Evolutionary conservation across 2,329 filamentous ascomycete genomes (phyloP).

Genomic region (Pyricularia grisea): DNA sequence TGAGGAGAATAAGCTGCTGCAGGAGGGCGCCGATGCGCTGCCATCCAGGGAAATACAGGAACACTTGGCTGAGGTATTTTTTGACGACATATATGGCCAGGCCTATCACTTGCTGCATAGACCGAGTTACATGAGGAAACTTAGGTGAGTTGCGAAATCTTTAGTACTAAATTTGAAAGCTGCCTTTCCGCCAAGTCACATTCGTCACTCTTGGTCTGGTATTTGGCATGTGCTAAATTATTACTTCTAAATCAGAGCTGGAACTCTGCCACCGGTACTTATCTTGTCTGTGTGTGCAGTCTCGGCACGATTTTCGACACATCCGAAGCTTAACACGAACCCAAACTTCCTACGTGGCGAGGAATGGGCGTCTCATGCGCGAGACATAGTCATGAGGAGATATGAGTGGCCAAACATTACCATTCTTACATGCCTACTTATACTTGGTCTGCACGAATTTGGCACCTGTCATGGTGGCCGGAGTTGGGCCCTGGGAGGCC

Average conservation of each 20-base stretch:
- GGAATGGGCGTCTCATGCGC: constrained; percentile 79
- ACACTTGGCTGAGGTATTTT: constrained; percentile 89
- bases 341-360: constrained; percentile 84
- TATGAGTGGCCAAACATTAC: constrained; percentile 97
- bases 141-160: constrained; percentile 42
- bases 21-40: constrained; percentile 73
- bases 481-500: constrained; percentile 92
- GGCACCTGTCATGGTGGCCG: constrained; percentile 93
- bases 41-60: constrained; percentile 84
- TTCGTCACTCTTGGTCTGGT: neutral
- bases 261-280: constrained; percentile 78
- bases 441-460: constrained; percentile 89
- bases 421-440: constrained; percentile 80
- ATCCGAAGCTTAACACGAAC: constrained; percentile 67
- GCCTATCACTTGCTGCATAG: constrained; percentile 93
- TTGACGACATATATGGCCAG: constrained; percentile 92
- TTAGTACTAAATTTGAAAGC: no score
- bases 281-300: constrained; percentile 92
- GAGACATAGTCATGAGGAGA: constrained; percentile 75
- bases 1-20: constrained; percentile 68
- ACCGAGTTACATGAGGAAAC: constrained; percentile 88
- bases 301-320: constrained; percentile 87
- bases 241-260: constrained; percentile 39
- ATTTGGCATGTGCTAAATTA: neutral
- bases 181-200: no score